These are phyloP conservation scores for Xerocomus brunneocitrinus DNA, from an alignment of 768 basidiomycete species.

Conservation along the genomic window DNA sequence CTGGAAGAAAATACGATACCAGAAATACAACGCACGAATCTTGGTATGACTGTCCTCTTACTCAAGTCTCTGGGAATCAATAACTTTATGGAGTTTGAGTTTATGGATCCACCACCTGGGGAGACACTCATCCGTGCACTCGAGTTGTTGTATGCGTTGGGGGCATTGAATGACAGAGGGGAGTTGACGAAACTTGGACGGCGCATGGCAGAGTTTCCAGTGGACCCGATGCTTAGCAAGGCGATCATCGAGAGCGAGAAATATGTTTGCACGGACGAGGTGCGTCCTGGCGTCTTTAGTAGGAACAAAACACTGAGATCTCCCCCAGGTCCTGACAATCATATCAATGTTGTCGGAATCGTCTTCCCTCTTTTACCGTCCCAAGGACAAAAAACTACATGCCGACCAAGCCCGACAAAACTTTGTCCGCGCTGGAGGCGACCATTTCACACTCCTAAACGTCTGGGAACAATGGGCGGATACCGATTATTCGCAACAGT, in stretches of 20 bases:
- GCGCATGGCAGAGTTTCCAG: slow-evolving; percentile 98
- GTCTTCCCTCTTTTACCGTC: slow-evolving; percentile 90
- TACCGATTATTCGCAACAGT: slow-evolving; percentile 94
- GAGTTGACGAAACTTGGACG: slow-evolving; percentile 97
- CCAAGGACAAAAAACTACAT: slow-evolving; percentile 96
- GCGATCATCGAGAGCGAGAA: slow-evolving; percentile 94
- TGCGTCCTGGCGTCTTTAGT: slow-evolving; percentile 23
- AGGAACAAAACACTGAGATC: neutral
- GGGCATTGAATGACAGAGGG: slow-evolving; percentile 92
- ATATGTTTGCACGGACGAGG: slow-evolving; percentile 94
- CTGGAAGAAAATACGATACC: slow-evolving; percentile 96
- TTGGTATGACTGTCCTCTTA: slow-evolving; percentile 91
- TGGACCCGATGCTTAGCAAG: slow-evolving; percentile 97
- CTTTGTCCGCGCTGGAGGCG: slow-evolving; percentile 92
- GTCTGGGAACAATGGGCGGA: slow-evolving; percentile 99
- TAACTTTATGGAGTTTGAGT: slow-evolving; percentile 96
- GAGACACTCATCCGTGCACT: slow-evolving; percentile 96
- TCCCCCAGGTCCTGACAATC: slow-evolving; percentile 79
- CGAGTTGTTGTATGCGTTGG: slow-evolving; percentile 90
- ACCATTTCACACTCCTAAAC: slow-evolving; percentile 96
- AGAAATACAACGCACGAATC: slow-evolving; percentile 97
- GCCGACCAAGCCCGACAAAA: slow-evolving; percentile 98
- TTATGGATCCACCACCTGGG: slow-evolving; percentile 95
- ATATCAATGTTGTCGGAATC: slow-evolving; percentile 98
- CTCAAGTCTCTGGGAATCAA: slow-evolving; percentile 98